Percentiles rank a stretch among this genome's conserved stretches.
These are phyloP conservation scores for Platanthera zijinensis DNA, from an alignment of 106 monocot genomes.

Conservation along the genomic window DNA sequence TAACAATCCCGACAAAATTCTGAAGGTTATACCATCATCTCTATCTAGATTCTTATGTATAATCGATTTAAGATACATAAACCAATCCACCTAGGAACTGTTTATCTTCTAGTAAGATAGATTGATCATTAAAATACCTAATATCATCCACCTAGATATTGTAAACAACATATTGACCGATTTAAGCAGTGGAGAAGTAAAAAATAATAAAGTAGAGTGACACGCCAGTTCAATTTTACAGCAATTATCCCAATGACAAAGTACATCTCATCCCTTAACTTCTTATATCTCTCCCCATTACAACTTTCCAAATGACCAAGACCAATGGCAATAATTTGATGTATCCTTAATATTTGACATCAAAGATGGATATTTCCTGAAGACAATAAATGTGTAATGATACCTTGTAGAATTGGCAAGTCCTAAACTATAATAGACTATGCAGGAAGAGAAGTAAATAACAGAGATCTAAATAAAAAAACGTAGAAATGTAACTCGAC, in stretches of 20 bases:
- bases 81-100: too few species aligned
- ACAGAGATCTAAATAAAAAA: background rate
- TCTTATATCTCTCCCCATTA: background rate
- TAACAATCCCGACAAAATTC: too few species aligned
- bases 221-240: background rate
- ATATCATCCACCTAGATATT: too few species aligned
- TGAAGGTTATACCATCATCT: too few species aligned
- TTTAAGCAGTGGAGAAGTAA: too few species aligned
- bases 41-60: too few species aligned
- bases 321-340: background rate
- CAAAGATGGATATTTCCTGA: background rate
- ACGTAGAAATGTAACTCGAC: constrained; percentile 15
- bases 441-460: background rate
- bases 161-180: too few species aligned
- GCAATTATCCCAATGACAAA: background rate
- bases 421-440: background rate
- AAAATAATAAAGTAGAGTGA: background rate
- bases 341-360: background rate
- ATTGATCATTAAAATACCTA: too few species aligned
- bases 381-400: background rate
- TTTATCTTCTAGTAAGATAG: too few species aligned
- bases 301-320: background rate
- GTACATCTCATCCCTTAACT: background rate
- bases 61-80: too few species aligned
- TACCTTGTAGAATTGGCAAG: background rate